Base-by-base conservation (phyloP, 805 yeast genomes). In the Clavispora phyllophila region DNA sequence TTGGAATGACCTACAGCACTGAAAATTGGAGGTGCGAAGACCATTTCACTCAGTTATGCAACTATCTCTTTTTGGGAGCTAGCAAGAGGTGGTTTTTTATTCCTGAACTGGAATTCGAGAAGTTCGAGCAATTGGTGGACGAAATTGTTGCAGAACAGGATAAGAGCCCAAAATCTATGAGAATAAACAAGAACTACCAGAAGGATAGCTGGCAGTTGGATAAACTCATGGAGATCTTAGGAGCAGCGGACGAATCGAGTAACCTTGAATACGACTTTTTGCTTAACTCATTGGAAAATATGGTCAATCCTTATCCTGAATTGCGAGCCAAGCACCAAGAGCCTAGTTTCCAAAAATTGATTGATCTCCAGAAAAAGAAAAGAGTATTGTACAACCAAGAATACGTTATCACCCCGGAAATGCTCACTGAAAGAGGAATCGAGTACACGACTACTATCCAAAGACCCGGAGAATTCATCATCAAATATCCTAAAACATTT, bases 11-110 rank as follows among this genome's bases (percentile, higher is more conserved):
- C 2, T 76, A 73, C 47, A 71, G 82, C 39, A 61, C 76, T 2
- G 73, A 73, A 40, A 69, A 76, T 35, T 84, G 87, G 87, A 58
- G 61, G 17, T 58, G 72, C 41, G 85, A 78, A 49, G 89, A 83
- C 48, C 84, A 78, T 46, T 77, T 75, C 57, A 57, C 82, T 2
- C 78, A 79, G 35, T 54, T 66, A 9, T 62, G 73, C 23, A 79
- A 78, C 53, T 82, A 72, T 47, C 76, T 72, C 36, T 79, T 78
- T 48, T 49, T 68, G 38, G 90, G 89, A 2, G 75, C 75, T 6
- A 53, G 67, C 12, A 76, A 73, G 53, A 53, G 75, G 15, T 81
- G 87, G 86, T 81, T 78, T 47, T 72, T 81, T 42, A 69, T 84
- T n/a, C 75, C 83, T 0, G 82, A 81, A 13, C 64, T 66, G 51